Conservation (phyloP, 2,329 filamentous ascomycete genomes). For the Aspergillus sp. region DNA sequence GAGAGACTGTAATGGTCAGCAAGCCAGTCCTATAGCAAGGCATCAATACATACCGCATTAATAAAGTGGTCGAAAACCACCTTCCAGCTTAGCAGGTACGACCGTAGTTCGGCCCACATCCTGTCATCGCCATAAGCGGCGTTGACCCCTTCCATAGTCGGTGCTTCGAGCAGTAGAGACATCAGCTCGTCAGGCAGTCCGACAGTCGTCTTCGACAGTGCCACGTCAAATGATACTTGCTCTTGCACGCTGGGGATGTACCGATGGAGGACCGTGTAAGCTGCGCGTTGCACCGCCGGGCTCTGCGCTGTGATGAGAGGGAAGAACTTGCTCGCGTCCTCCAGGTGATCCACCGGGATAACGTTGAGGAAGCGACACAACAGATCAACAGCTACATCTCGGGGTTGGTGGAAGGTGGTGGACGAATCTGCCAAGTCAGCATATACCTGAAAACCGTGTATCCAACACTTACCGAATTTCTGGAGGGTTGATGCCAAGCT, state of each 20-base stretch:
- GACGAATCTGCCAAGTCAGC: constrained; percentile 42
- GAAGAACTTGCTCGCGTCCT: constrained; percentile 70
- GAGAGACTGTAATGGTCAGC: constrained; percentile 59
- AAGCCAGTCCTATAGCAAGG: neutral
- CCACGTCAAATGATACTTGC: constrained; percentile 75
- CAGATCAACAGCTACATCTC: constrained; percentile 73
- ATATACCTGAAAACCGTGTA: neutral
- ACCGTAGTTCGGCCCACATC: constrained; percentile 70
- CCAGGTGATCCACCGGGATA: constrained; percentile 62
- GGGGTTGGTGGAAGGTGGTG: constrained; percentile 63
- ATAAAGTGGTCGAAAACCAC: constrained; percentile 84
- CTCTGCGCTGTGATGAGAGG: constrained; percentile 75
- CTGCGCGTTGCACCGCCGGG: constrained; percentile 72
- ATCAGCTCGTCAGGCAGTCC: constrained; percentile 80
- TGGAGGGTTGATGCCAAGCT: constrained; percentile 46
- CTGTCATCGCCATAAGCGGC: constrained; percentile 64
- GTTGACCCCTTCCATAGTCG: constrained; percentile 67
- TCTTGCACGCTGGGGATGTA: constrained; percentile 79
- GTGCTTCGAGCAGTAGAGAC: constrained; percentile 77
- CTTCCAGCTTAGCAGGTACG: constrained; percentile 86
- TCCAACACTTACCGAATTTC: constrained; percentile 40
- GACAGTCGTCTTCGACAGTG: constrained; percentile 56
- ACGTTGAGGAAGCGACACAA: constrained; percentile 69
- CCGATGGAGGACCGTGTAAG: constrained; percentile 76
- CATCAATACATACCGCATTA: constrained; percentile 54